Base-by-base conservation (phyloP, 83 land plant species). In the Thuja plicata region DNA sequence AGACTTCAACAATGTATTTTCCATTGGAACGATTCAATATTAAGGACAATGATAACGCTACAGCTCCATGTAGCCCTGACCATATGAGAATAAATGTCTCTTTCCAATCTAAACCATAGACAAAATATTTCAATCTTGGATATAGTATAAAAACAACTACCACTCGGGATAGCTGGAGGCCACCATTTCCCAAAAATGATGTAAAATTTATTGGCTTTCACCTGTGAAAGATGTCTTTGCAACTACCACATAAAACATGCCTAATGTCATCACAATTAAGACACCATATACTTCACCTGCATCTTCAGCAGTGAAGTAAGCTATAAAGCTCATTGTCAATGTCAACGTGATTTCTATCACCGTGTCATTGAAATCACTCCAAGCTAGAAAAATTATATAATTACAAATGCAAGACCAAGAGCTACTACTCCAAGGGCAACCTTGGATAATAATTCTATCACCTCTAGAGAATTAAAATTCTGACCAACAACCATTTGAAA, bases 11-110 rank as follows among this genome's bases (percentile, higher is more conserved):
- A 86, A 93, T 50, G 3, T 37, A 19, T 1, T 50, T 89, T n/a
- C n/a, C n/a, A n/a, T n/a, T n/a, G n/a, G n/a, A n/a, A n/a, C n/a
- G n/a, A 93, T 94, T 90, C 43, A 98, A 93, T 54, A 96, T 93
- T 50, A 98, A 91, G 40, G 99, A 93, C 54, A 98, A 94, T 52
- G 99, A 87, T 86, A 98, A 89, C 88, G 99, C 99, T 30, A 98
- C 99, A 85, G 98, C 97, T 48, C 99, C 99, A 83, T 99, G 94
- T 84, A 98, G 87, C 45, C 99, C 99, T 86, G 99, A 94, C 99
- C 99, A 98, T 13, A 91, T 86, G 35, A 98, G 95, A 89, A 98
- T 89, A 30, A 88, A 54, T 83, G 99, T 96, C 88, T 98, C 99
- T 84, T 95, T 97, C 98, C 96, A 98, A 35, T 94, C 92, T 88